These are phyloP conservation scores for Kickxella alabastrina DNA, from an alignment of 192 early-diverging fungal genomes.

Conservation along the genomic window DNA sequence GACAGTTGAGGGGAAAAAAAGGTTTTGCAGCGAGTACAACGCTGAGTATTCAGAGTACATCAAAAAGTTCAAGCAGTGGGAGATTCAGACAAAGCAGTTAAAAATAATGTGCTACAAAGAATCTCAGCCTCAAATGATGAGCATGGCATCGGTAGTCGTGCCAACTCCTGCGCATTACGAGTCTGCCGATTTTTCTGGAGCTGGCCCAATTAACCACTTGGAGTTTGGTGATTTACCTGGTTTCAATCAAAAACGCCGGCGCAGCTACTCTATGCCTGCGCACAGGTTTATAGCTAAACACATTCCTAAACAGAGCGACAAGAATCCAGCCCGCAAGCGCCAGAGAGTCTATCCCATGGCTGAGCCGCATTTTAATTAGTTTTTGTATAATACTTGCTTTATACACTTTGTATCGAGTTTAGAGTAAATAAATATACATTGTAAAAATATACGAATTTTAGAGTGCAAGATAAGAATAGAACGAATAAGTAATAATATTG, in stretches of 20 bases:
- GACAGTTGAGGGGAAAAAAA: constrained; percentile 6
- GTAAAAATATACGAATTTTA: not conserved
- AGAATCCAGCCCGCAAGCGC: not conserved
- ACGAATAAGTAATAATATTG: not conserved
- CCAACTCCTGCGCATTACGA: no score
- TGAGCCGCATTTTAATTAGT: not conserved
- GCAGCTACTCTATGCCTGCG: no score
- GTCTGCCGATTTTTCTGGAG: no score
- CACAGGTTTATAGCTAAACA: no score
- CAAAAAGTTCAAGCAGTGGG: not conserved
- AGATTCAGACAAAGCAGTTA: not conserved
- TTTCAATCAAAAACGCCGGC: no score
- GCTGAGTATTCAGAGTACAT: constrained; percentile 17
- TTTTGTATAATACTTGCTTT: not conserved
- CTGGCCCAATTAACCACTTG: no score
- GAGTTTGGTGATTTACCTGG: no score
- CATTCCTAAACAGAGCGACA: no score
- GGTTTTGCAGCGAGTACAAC: constrained; percentile 13
- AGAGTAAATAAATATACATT: not conserved
- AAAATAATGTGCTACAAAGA: no score
- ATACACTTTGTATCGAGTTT: not conserved
- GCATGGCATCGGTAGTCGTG: no score
- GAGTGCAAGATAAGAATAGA: not conserved
- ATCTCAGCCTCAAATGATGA: no score
- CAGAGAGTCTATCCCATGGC: not conserved